Evolutionary conservation across 805 yeast species (phyloP), one percentile per base, ranked within the genome.

Genomic region (Zygosaccharomyces bisporus): DNA sequence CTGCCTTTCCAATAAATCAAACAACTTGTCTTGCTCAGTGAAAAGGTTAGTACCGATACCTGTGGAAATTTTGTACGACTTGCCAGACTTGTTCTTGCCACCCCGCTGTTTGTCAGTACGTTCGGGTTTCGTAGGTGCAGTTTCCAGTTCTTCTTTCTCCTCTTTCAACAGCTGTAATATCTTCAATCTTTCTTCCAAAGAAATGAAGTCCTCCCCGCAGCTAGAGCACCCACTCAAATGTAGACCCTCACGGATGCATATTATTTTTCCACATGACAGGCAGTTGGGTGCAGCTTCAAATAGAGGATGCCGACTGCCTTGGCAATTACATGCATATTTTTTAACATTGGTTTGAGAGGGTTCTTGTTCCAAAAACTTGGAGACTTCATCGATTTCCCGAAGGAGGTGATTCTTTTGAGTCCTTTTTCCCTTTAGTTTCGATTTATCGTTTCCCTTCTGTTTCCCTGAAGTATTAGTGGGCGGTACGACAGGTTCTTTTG

Each of bases 261-360:
- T 86, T 33, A 93, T 86, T 63, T 89, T 86, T 8, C 99, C 99
- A 63, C 99, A 93, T 47, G 84, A 81, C 32, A 93, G 66, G 57
- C 99, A 93, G 61, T 93, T 93, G 1, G 99, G 98, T 2, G 95
- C 93, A 51, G 84, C 75, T 45, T 86, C 95, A 50, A 88, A 84
- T 23, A 93, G 67, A 3, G 96, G 95, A 59, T 93, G 99, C 47
- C 85, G 71, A 0, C 84, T 77, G 1, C 91, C 97, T 80, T 83
- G 86, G 58, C 98, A 90, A 50, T 83, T 77, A 60, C 98, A 90
- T 4, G 55, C 59, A 14, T 70, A 60, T 9, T 57, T 55, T 17
- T 48, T 48, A 13, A 54, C 48, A 45, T 52, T 49, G 3, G 44
- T 44, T 6, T 52, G 53, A 16, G 44, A 24, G 18, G 54, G 49